phyloP scores from a whole-genome alignment of 2,329 filamentous ascomycete genomes.

The Aspergillus awamori region DNA sequence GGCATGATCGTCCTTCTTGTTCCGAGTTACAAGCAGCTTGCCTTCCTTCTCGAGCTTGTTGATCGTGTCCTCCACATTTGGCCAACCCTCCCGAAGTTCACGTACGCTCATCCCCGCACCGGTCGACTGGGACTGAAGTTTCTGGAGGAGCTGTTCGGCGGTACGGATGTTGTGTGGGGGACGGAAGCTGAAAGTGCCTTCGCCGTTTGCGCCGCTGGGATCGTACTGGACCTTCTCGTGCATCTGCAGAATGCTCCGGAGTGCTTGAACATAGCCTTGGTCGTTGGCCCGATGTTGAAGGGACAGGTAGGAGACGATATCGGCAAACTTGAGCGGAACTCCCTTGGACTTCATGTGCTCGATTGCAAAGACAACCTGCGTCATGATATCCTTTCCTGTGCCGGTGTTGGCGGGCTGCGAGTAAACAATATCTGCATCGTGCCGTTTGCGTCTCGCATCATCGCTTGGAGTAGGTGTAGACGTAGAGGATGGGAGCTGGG shows the following conservation, averaged over 20 bases:
- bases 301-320: constrained; percentile 80
- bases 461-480: constrained; percentile 35
- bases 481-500: constrained; percentile 49
- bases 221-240: constrained; percentile 66
- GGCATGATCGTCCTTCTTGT: constrained; percentile 88
- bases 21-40: constrained; percentile 80
- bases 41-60: constrained; percentile 75
- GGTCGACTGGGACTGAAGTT: constrained; percentile 79
- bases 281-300: constrained; percentile 65
- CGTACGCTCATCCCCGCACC: constrained; percentile 81
- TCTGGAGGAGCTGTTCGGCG: constrained; percentile 74
- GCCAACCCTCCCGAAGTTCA: constrained; percentile 96
- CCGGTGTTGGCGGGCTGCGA: constrained; percentile 77
- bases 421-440: constrained; percentile 61
- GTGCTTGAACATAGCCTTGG: constrained; percentile 60
- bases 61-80: constrained; percentile 77
- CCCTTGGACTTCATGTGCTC: constrained; percentile 76
- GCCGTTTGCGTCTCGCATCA: constrained; percentile 62
- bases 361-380: constrained; percentile 84
- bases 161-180: constrained; percentile 82
- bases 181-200: constrained; percentile 78
- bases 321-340: constrained; percentile 68
- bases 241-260: constrained; percentile 69
- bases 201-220: constrained; percentile 63
- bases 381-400: constrained; percentile 78